Evolutionary conservation across 1,284 basidiomycete genomes (phyloP).

Genomic region (Apiotrichum domesticum): DNA sequence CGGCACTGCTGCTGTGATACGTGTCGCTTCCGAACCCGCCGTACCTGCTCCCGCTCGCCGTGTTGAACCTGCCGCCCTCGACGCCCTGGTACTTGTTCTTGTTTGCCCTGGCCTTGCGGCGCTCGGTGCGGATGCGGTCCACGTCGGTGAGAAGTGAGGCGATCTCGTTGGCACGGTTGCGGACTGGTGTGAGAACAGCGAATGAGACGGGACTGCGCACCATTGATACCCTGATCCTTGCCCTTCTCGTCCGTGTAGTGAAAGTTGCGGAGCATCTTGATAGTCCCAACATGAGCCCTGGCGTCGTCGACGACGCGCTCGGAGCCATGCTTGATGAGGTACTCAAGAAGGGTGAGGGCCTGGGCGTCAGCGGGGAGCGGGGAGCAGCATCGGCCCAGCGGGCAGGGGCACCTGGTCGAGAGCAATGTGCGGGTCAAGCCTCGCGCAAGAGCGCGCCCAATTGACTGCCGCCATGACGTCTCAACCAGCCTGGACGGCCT

Average conservation of each 20-base stretch:
- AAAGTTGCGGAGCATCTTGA: constrained; percentile 97
- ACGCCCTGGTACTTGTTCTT: constrained; percentile 76
- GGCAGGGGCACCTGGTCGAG: no score
- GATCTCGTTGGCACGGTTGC: constrained; percentile 72
- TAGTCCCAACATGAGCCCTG: constrained; percentile 83
- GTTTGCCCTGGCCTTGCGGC: constrained; percentile 90
- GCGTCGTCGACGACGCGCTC: constrained; percentile 98
- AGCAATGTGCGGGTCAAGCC: no score
- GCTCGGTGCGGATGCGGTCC: constrained; percentile 80
- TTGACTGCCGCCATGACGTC: no score
- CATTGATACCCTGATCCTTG: constrained; percentile 98
- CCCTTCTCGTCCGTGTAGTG: constrained; percentile 99
- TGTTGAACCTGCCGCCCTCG: constrained; percentile 50
- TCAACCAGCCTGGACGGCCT: neutral
- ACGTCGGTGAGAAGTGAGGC: constrained; percentile 84
- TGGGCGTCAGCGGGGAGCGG: constrained; percentile 32
- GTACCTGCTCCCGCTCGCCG: constrained; percentile 54
- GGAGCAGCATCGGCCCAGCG: no score
- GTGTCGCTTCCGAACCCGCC: constrained; percentile 76
- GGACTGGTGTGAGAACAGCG: constrained; percentile 6
- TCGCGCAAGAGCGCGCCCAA: no score
- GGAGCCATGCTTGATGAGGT: constrained; percentile 95
- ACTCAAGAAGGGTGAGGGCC: constrained; percentile 91
- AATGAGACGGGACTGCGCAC: constrained; percentile 48
- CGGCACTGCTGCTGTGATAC: constrained; percentile 50